Evolutionary conservation across 164 flowering plant species (phyloP), one percentile per base, ranked within the genome.

Genomic region (Taxillus chinensis): DNA sequence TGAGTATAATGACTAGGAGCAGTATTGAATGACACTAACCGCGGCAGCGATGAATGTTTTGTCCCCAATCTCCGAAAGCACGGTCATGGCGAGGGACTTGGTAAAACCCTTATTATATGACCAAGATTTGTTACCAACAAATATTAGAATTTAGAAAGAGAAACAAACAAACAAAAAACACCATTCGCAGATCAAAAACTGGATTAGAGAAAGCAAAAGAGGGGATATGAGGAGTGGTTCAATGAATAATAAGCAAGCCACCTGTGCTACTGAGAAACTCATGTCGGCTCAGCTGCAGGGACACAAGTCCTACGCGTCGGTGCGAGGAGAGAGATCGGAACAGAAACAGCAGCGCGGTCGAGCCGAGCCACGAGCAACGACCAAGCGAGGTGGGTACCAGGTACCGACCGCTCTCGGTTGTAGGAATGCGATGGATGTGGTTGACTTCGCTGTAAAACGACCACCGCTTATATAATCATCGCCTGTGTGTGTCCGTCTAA

Each of bases 1-100:
- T 27, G 27, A 27, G 27, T 27, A 27, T 27, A 27, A 27, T 27
- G 2, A 27, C 0, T 6, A 43, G 46, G 10, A 6, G 46, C 46
- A 9, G 10, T 6, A 43, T 43, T 1, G 46, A 43, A 43, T 43
- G 46, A 43, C 10, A 63, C 87, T 78, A 62, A 90, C 97, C 68
- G 97, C 96, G 39, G 97, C 97, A 7, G 93, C 93, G 60, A 91
- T 82, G 61, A 91, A 91, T 5, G 97, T 91, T 79, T 91, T 88
- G 82, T 91, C 97, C 37, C 97, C 97, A 69, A 91, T 91, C 81
- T 91, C 97, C 3, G 97, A 91, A 7, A 91, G 79, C 49, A 91
- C 83, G 2, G 95, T 90, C 95, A 90, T 85, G 49, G 88, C 95
- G 57, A 90, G 86, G 5, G 97, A 88, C 81, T 88, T 90, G 56